These are phyloP conservation scores for Pyrus hybrid DNA, from an alignment of 331 rosid genomes.

Conservation along the genomic window DNA sequence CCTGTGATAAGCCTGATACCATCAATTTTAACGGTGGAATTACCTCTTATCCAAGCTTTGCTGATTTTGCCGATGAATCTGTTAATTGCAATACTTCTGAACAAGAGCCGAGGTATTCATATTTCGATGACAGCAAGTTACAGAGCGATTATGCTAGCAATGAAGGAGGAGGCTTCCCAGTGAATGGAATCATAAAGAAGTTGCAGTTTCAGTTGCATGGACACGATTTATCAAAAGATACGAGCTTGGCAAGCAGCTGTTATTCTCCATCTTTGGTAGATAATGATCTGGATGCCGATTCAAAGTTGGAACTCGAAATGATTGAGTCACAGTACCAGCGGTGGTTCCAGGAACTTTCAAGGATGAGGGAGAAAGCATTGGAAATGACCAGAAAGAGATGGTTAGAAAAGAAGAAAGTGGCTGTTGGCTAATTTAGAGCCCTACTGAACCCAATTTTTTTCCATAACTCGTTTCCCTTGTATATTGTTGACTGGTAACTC, in stretches of 20 bases:
- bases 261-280: slow-evolving; percentile 34
- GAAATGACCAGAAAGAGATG: slow-evolving; percentile 61
- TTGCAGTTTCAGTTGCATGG: slow-evolving; percentile 7
- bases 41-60: slow-evolving; percentile 32
- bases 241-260: slow-evolving; percentile 38
- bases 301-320: slow-evolving; percentile 48
- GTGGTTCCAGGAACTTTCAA: slow-evolving; percentile 52
- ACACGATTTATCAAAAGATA: slow-evolving; percentile 14
- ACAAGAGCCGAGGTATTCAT: slow-evolving; percentile 21
- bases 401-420: slow-evolving; percentile 55
- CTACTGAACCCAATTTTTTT: slow-evolving; percentile 1
- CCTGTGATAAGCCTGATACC: not conserved
- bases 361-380: slow-evolving; percentile 67
- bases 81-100: slow-evolving; percentile 17
- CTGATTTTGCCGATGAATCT: slow-evolving; percentile 28
- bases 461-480: too few species aligned
- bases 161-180: slow-evolving; percentile 6
- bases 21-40: slow-evolving; percentile 3
- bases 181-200: slow-evolving; percentile 24
- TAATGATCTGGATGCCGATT: slow-evolving; percentile 42
- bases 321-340: slow-evolving; percentile 55
- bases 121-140: slow-evolving; percentile 30
- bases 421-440: slow-evolving; percentile 16
- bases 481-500: too few species aligned
- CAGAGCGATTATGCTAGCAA: slow-evolving; percentile 14